phyloP scores from a whole-genome alignment of 75 land plant species.

The Cryptomeria japonica region DNA sequence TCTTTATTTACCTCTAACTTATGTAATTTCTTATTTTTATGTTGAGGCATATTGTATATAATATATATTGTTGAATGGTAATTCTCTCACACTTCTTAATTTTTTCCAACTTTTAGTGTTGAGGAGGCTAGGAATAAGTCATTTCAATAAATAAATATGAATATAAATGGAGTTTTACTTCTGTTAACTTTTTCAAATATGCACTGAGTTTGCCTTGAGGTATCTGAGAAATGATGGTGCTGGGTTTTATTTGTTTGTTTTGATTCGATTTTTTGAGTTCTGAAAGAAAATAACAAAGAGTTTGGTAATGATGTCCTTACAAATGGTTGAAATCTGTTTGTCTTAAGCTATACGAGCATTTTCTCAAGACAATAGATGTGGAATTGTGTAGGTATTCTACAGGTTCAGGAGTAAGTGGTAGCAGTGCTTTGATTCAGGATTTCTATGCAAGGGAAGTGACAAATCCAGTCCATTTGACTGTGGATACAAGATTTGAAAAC shows the following conservation, averaged over 20 bases:
- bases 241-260: neutral
- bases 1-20: neutral
- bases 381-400: conserved; percentile 84
- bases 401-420: conserved; percentile 87
- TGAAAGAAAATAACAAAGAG: neutral
- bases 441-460: conserved; percentile 85
- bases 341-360: neutral
- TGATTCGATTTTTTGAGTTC: neutral
- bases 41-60: neutral
- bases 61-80: too few relatives aligned
- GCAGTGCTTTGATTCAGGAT: conserved; percentile 94
- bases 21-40: neutral
- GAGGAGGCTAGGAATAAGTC: too few relatives aligned
- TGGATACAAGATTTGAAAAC: conserved; percentile 81
- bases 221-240: neutral
- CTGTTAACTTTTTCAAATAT: neutral
- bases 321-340: neutral
- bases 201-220: neutral
- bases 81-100: too few relatives aligned
- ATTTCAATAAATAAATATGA: neutral
- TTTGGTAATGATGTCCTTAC: neutral
- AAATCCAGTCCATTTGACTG: conserved; percentile 90
- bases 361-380: neutral
- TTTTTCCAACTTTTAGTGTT: too few relatives aligned
- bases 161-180: neutral